A percentile compares a stretch with the other conserved stretches of the same genome.
These are phyloP conservation scores for Citrus australasica DNA, from an alignment of 345 rosid genomes.

Conservation along the genomic window DNA sequence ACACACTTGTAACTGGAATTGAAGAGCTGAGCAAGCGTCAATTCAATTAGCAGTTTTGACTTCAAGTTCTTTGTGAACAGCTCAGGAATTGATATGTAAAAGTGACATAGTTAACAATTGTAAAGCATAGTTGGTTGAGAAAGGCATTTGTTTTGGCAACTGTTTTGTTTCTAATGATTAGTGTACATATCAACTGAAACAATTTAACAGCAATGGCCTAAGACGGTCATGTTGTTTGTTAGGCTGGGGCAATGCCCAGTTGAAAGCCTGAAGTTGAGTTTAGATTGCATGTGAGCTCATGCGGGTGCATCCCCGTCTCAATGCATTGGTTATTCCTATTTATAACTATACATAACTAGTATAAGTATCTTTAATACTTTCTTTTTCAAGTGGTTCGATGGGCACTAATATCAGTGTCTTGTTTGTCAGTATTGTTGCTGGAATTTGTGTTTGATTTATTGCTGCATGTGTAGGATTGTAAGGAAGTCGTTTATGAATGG, in stretches of 20 bases:
- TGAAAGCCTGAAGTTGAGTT: background rate
- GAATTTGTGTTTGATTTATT: constrained; percentile 10
- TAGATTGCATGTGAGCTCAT: background rate
- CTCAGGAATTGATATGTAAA: background rate
- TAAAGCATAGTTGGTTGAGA: background rate
- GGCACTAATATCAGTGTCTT: background rate
- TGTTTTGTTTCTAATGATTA: background rate
- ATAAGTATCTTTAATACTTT: background rate
- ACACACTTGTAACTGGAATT: background rate
- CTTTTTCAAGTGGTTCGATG: background rate
- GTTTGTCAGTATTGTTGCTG: constrained; percentile 4
- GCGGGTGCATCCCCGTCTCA: background rate
- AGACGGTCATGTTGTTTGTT: background rate
- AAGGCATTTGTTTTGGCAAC: background rate
- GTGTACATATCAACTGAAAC: background rate
- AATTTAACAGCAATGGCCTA: background rate
- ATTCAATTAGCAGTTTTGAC: background rate
- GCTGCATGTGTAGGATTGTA: constrained; percentile 62
- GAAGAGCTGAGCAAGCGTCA: background rate
- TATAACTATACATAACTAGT: background rate
- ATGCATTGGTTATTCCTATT: background rate
- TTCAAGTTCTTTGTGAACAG: background rate
- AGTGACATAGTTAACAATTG: background rate
- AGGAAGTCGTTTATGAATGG: constrained; percentile 93
- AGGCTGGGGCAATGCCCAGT: background rate